A percentile compares a stretch with the other conserved stretches of the same genome.
Evolutionary conservation across 164 flowering plant genomes (phyloP).

Genomic region (Tinospora cordifolia): DNA sequence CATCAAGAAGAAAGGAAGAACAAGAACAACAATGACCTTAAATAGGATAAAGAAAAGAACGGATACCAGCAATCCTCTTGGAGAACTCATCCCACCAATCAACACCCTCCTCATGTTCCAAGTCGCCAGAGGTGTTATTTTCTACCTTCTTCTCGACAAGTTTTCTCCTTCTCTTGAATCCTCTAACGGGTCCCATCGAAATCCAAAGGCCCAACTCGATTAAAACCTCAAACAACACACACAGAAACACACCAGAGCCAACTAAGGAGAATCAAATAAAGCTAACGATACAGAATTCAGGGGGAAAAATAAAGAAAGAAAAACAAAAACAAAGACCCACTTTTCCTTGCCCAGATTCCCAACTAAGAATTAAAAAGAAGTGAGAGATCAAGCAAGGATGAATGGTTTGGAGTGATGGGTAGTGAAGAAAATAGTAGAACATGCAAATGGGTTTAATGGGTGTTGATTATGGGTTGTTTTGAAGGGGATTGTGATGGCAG

Average conservation of each 20-base stretch:
- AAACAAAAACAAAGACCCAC: constrained; percentile 16
- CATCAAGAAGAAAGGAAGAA: neutral
- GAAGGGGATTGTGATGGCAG: neutral
- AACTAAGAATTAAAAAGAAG: neutral
- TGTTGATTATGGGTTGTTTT: neutral
- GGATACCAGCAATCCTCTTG: constrained; percentile 44
- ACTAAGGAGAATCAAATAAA: too few species aligned
- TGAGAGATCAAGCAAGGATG: constrained; percentile 11
- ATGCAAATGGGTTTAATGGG: constrained; percentile 19
- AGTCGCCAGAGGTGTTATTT: constrained; percentile 26
- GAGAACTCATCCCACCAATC: constrained; percentile 70
- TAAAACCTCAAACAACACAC: constrained; percentile 8
- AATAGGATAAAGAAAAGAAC: constrained; percentile 13
- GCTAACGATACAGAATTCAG: constrained; percentile 10
- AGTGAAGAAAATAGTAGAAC: constrained; percentile 10
- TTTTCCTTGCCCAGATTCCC: constrained; percentile 17
- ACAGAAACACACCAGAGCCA: constrained; percentile 12
- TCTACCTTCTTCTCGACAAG: constrained; percentile 25
- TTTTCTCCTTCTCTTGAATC: constrained; percentile 42
- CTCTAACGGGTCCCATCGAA: constrained; percentile 57
- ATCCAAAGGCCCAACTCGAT: constrained; percentile 21
- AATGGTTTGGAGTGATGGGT: constrained; percentile 6
- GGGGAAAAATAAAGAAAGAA: too few species aligned
- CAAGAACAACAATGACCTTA: constrained; percentile 1
- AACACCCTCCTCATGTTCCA: constrained; percentile 29